Conservation (phyloP, 1,284 basidiomycete genomes). For the Puccinia hordei region DNA sequence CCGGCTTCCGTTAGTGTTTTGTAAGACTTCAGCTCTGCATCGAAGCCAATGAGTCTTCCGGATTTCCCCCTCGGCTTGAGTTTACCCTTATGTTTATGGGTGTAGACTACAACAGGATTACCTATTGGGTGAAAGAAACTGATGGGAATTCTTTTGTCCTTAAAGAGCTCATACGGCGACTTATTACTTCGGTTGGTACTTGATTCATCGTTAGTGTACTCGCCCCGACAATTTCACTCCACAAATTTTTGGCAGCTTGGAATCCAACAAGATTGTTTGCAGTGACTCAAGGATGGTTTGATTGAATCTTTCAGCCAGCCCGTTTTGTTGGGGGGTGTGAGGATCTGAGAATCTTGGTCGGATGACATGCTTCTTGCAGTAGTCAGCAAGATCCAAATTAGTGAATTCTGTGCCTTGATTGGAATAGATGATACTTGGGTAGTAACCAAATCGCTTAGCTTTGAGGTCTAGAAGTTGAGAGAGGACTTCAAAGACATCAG, state of each 20-base stretch:
- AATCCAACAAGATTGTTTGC: background rate
- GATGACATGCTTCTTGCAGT: background rate
- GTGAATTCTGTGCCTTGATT: slow-evolving; percentile 17
- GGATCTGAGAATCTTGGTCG: background rate
- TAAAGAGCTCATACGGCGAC: too few species aligned
- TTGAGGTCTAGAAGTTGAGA: background rate
- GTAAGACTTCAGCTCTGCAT: background rate
- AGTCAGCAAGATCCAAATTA: background rate
- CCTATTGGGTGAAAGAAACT: slow-evolving; percentile 6
- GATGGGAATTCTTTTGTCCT: too few species aligned
- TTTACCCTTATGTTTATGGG: background rate
- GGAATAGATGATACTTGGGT: background rate
- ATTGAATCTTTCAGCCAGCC: too few species aligned
- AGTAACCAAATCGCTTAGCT: background rate
- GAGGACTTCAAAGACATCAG: too few species aligned
- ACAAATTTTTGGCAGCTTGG: background rate
- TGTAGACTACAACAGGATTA: background rate
- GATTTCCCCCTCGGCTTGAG: too few species aligned
- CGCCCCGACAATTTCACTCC: background rate
- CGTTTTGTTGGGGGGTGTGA: too few species aligned
- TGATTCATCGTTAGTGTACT: background rate
- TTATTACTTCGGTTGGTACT: too few species aligned
- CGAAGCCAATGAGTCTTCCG: background rate
- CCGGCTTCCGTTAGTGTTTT: too few species aligned
- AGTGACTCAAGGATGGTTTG: too few species aligned